Conservation (phyloP, 805 yeast genomes). For the Komagataella ulmi region DNA sequence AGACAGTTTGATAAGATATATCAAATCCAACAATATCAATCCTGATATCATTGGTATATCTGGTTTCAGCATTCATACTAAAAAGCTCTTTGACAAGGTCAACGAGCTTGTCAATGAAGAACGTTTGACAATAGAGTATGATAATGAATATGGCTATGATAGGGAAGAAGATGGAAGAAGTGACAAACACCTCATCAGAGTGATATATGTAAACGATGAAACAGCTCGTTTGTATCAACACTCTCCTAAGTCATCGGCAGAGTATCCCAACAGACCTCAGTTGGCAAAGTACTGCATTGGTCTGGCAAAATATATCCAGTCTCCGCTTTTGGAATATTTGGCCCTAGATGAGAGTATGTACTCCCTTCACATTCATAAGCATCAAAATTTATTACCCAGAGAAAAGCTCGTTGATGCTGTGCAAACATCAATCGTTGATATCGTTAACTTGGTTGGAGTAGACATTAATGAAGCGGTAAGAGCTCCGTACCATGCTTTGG, state of each 20-base stretch:
- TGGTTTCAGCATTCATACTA: conserved; percentile 70
- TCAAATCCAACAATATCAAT: conserved; percentile 34
- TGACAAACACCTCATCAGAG: conserved; percentile 41
- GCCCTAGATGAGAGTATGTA: conserved; percentile 64
- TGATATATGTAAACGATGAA: conserved; percentile 84
- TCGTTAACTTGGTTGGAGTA: conserved; percentile 82
- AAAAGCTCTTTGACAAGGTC: conserved; percentile 43
- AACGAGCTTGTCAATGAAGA: conserved; percentile 43
- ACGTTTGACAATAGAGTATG: conserved; percentile 15
- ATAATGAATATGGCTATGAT: conserved; percentile 12
- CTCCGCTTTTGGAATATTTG: conserved; percentile 85
- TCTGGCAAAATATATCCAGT: conserved; percentile 82
- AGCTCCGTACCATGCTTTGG: conserved; percentile 55
- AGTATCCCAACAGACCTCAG: conserved; percentile 75
- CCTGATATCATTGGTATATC: conserved; percentile 90
- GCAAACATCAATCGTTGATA: conserved; percentile 79
- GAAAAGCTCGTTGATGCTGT: conserved; percentile 54
- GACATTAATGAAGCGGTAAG: conserved; percentile 85
- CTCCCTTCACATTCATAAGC: conserved; percentile 49
- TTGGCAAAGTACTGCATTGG: conserved; percentile 78
- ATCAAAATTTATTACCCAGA: conserved; percentile 57
- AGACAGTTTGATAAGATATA: conserved; percentile 43
- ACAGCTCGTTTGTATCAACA: conserved; percentile 82
- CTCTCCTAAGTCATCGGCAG: conserved; percentile 60
- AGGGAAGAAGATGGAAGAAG: conserved; percentile 15